Evolutionary conservation across 495 filamentous ascomycete genomes (phyloP).

Genomic region (Corynascus novoguineensis): DNA sequence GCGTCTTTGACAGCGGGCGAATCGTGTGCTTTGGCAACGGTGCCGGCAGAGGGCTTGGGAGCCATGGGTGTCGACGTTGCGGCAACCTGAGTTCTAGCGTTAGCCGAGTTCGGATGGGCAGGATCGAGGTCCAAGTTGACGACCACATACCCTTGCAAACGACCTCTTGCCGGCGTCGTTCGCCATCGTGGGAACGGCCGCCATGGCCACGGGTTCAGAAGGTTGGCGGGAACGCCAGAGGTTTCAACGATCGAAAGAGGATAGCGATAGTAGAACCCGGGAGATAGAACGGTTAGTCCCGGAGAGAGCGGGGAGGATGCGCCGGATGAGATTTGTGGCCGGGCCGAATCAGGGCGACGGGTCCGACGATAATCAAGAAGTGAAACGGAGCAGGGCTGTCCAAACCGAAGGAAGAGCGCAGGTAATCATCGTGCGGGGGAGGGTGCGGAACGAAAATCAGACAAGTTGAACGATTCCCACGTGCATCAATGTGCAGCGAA

Average conservation of each 20-base stretch:
- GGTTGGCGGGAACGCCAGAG: background rate
- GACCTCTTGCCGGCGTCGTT: constrained; percentile 46
- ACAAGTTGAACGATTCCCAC: background rate
- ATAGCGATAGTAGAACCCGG: background rate
- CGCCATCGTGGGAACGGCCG: constrained; percentile 35
- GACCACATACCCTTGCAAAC: constrained; percentile 52
- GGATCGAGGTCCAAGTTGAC: no score
- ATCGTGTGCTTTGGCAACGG: constrained; percentile 24
- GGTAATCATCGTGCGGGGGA: constrained; percentile 44
- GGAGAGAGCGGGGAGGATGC: constrained; percentile 4
- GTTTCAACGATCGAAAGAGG: background rate
- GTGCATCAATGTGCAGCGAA: background rate
- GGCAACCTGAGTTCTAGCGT: constrained; percentile 30
- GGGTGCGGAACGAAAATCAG: background rate
- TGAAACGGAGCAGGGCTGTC: constrained; percentile 45
- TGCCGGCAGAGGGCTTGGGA: constrained; percentile 29
- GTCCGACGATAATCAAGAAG: constrained; percentile 39
- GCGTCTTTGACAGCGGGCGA: constrained; percentile 10
- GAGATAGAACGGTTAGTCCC: background rate
- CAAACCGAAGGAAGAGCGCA: constrained; percentile 41
- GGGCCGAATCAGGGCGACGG: constrained; percentile 2
- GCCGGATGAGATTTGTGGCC: constrained; percentile 4
- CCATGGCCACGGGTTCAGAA: constrained; percentile 21
- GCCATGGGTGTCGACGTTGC: constrained; percentile 50
- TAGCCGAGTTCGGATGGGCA: background rate